Conservation (phyloP, 164 flowering plant genomes). For the Sextonia rubra region DNA sequence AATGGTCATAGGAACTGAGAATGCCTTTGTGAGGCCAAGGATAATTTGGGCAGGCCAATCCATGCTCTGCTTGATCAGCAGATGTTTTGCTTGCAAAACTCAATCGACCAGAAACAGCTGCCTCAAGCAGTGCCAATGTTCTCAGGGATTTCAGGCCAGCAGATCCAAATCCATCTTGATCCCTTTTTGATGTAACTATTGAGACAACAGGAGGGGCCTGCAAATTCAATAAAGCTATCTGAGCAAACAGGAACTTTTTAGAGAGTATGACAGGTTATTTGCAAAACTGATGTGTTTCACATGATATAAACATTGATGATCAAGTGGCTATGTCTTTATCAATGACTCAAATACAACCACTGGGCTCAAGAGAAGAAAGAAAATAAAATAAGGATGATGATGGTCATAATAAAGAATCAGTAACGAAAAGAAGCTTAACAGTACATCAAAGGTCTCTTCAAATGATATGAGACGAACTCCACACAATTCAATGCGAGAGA, state of each 20-base stretch:
- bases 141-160: slow-evolving; percentile 52
- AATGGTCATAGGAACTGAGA: slow-evolving; percentile 92
- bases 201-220: slow-evolving; percentile 60
- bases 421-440: not conserved
- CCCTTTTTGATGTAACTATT: slow-evolving; percentile 43
- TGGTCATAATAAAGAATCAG: no score
- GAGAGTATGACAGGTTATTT: not conserved
- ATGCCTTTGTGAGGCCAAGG: slow-evolving; percentile 98
- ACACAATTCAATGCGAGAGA: no score
- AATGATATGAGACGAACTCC: no score
- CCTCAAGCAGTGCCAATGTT: slow-evolving; percentile 74
- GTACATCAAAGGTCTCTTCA: not conserved
- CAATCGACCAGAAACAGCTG: slow-evolving; percentile 73
- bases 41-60: slow-evolving; percentile 62
- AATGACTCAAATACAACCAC: not conserved
- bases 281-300: not conserved
- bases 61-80: slow-evolving; percentile 98
- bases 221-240: slow-evolving; percentile 6
- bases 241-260: slow-evolving; percentile 7
- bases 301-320: not conserved
- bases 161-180: slow-evolving; percentile 49
- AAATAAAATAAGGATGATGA: no score
- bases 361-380: not conserved
- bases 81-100: slow-evolving; percentile 65
- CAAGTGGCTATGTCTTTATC: not conserved